Base-by-base conservation (phyloP, 257 asterid genomes). In the Przewalskia tangutica region DNA sequence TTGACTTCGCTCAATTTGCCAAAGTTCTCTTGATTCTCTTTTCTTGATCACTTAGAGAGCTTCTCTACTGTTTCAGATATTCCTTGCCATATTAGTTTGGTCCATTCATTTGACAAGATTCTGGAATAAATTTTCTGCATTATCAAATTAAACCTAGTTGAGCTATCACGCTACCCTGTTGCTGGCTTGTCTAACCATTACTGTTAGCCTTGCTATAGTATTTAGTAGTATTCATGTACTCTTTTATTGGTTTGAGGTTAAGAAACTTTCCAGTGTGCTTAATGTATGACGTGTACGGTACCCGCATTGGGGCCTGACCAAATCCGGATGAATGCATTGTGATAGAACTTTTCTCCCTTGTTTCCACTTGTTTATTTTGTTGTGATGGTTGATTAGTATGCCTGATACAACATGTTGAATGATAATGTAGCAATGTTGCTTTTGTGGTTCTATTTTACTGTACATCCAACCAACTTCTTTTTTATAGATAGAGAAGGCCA, bases 401-500 rank as follows among this genome's bases (percentile, higher is more conserved):
- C 42, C 59, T 11, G 40, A 18, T 12, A 73, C 40, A 73, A 73
- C 20, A 12, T 16, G 20, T 20, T 73, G 56, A 46, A 46, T 71
- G 79, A 71, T 56, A 46, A 44, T 44, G 78, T 70, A 70, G 14
- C 42, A 3, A 71, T 23, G 59, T 20, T 20, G 20, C 48, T 32
- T 65, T 20, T 46, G 51, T 71, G 20, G 73, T 82, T 83, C 77
- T 73, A 27, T 12, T 73, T 46, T 48, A 20, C 20, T 75, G 80
- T 8, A 75, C 62, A 50, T 50, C 80, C 44, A 14, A 40, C 82
- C 75, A 56, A 81, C 73, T 56, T 88, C 81, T 77, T 18, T 84
- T 38, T 81, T 85, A 79, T 89, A 94, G 98, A 81, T 89, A 85
- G 97, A 91, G 89, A 96, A 90, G 91, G 82, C 86, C 77, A 90